phyloP scores from a whole-genome alignment of 352 stramenopile genomes.

The Phytophthora parvispora region DNA sequence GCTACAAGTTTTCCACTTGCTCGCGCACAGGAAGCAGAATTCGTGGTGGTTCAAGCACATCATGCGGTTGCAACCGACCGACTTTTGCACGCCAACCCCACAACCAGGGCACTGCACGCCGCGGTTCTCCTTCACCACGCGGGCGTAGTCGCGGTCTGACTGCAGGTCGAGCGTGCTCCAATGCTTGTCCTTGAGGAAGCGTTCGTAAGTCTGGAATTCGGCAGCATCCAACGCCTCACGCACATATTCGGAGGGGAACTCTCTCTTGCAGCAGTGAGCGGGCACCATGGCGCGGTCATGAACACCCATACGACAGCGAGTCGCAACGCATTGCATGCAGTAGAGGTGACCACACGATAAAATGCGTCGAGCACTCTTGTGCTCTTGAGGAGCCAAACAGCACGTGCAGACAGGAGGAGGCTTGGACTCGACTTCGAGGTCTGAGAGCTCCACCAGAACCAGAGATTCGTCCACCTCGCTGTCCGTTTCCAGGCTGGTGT shows the following conservation, averaged over 20 bases:
- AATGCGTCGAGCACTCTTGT: slow-evolving; percentile 28
- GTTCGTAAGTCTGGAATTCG: slow-evolving; percentile 56
- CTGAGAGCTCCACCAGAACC: slow-evolving; percentile 12
- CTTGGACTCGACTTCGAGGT: slow-evolving; percentile 40
- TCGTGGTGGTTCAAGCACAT: slow-evolving; percentile 64
- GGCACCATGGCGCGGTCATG: slow-evolving; percentile 66
- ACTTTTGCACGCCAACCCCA: slow-evolving; percentile 69
- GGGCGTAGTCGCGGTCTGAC: slow-evolving; percentile 73
- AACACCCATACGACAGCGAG: slow-evolving; percentile 63
- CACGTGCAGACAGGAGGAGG: slow-evolving; percentile 50
- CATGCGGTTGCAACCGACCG: slow-evolving; percentile 68
- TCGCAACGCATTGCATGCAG: slow-evolving; percentile 60
- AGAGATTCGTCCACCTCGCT: slow-evolving; percentile 26
- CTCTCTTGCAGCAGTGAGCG: slow-evolving; percentile 77
- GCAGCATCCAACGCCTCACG: slow-evolving; percentile 36
- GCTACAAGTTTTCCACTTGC: slow-evolving; percentile 51
- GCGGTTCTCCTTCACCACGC: slow-evolving; percentile 36
- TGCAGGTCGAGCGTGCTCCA: slow-evolving; percentile 56
- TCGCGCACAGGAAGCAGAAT: slow-evolving; percentile 67
- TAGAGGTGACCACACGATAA: slow-evolving; percentile 75
- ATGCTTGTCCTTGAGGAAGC: slow-evolving; percentile 63
- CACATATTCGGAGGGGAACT: slow-evolving; percentile 77
- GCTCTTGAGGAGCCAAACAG: slow-evolving; percentile 34
- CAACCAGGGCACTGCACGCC: slow-evolving; percentile 77
- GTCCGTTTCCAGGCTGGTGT: slow-evolving; percentile 10